Evolutionary conservation across 176 grass and related monocot genomes (phyloP), one percentile per base, ranked within the genome.

Genomic region (Calamus simplicifolius): DNA sequence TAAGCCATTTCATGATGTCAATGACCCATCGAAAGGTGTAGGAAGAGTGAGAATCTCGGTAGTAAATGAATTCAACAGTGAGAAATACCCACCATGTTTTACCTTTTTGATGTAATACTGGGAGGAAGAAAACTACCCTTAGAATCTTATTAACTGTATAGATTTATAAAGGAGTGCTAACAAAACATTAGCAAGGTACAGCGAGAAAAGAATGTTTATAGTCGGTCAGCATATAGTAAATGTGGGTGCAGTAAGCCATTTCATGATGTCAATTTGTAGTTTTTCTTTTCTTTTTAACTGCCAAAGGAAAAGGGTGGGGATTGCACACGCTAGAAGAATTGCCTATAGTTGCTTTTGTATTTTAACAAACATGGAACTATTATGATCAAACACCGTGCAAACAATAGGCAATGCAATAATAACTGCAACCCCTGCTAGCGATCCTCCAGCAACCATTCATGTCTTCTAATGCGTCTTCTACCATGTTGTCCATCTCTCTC

Each of bases 301-400:
- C 54, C 8, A 69, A 89, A 55, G 78, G 78, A 50, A 95, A 81
- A 64, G 89, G 89, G 52, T 95, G 89, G 85, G 89, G 89, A 25
- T 38, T 89, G 16, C 59, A 69, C 0, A 72, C 79, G 5, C 54
- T 83, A 54, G 85, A 95, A 21, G 82, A 85, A 56, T 63, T 95
- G 63, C 85, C 89, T 51, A 95, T 77, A 85, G 89, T 85, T 48
- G 53, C 81, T 30, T 89, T 95, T 77, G 70, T 95, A 5, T 89
- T 51, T 61, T 95, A 50, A 85, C 89, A 69, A 88, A 51, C 52
- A 74, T 51, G 14, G 89, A 89, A 55, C 65, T 82, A 27, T 56
- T 56, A 89, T 70, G 79, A 85, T 68, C 71, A 85, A 54, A 80
- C 26, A 50, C n/a, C n/a, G 43, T 63, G 25, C 29, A 76, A 61